Base-by-base conservation (phyloP, 2,329 filamentous ascomycete genomes). In the Phyllosticta citribraziliensis region DNA sequence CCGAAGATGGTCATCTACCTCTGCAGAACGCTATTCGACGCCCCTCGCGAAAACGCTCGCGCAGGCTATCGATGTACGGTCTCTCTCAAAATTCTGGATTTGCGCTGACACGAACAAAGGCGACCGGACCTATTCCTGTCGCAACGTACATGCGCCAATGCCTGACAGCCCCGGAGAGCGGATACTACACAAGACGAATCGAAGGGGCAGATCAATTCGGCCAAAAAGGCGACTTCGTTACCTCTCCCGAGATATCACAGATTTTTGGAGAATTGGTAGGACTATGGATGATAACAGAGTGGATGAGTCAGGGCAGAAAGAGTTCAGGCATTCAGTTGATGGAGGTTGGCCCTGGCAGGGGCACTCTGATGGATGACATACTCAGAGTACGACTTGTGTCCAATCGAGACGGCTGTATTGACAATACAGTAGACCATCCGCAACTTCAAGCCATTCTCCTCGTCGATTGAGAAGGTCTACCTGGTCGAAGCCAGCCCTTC, bases 141-240 rank as follows among this genome's bases (percentile, higher is more conserved):
- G 92, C 94, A 5, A 88, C 91, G 58, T 99, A 92, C 74, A 99
- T 99, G 94, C 92, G 94, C 72, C 96, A 97, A 87, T 97, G 93
- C 73, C 84, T 99, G 65, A 99, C 94, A 0, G 89, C 89, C 11
- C 89, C 94, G 64, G 77, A 91, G 50, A 91, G 91, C 62, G 94
- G 94, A 59, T 99, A 99, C 78, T 99, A 99, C 76, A 97, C 91
- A 5, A 84, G 85, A 24, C 81, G 87, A 52, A 81, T 82, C 59
- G 76, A 84, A 63, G 86, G 82, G 20, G 83, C 86, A 55, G 92
- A 97, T 70, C 92, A 93, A 65, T 99, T 99, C 68, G 94, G 94
- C n/a, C 79, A 84, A 60, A 89, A 90, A 70, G 94, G 94, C 25
- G 94, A 99, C 75, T 99, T 99, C 71, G 88, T 97, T 57, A 99